Conservation (phyloP, 2,329 filamentous ascomycete genomes). For the Pestalotiopsis fici region DNA sequence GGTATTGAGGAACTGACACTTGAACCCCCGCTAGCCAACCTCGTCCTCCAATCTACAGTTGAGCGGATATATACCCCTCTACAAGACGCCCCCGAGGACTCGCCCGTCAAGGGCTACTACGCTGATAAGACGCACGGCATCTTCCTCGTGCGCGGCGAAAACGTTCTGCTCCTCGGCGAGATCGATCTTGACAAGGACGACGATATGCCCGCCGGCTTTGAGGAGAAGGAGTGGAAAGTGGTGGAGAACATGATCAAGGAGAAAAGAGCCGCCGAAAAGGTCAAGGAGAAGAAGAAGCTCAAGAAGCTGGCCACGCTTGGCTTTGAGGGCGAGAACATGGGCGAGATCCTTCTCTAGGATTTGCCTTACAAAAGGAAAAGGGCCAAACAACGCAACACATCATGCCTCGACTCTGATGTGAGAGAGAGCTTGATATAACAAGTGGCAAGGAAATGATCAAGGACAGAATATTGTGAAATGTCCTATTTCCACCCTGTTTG, state of each 20-base stretch:
- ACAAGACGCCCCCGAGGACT: slow-evolving; percentile 32
- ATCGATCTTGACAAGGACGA: slow-evolving; percentile 98
- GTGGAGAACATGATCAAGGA: slow-evolving; percentile 75
- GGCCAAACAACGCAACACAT: slow-evolving; percentile 1
- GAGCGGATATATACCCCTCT: slow-evolving; percentile 74
- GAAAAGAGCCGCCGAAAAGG: slow-evolving; percentile 68
- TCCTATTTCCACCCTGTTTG: slow-evolving; percentile 21
- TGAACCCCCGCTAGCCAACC: slow-evolving; percentile 70
- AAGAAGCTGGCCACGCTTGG: slow-evolving; percentile 76
- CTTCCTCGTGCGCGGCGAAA: slow-evolving; percentile 92
- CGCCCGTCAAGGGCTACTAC: slow-evolving; percentile 56
- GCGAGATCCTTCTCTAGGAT: slow-evolving; percentile 65
- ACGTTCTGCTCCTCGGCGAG: slow-evolving; percentile 92
- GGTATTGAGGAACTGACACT: not conserved
- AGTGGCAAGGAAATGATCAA: slow-evolving; percentile 18
- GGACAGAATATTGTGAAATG: slow-evolving; percentile 69
- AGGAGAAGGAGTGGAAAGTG: slow-evolving; percentile 64
- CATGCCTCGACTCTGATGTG: slow-evolving; percentile 12
- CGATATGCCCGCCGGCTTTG: slow-evolving; percentile 71
- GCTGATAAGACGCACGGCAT: slow-evolving; percentile 84
- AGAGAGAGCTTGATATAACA: slow-evolving; percentile 1
- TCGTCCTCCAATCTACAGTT: slow-evolving; percentile 89
- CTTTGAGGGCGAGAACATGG: slow-evolving; percentile 84
- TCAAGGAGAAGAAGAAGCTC: slow-evolving; percentile 70
- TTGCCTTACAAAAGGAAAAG: not conserved